Evolutionary conservation across 768 basidiomycete species (phyloP).

Genomic region (Rhizopogon roseolus): DNA sequence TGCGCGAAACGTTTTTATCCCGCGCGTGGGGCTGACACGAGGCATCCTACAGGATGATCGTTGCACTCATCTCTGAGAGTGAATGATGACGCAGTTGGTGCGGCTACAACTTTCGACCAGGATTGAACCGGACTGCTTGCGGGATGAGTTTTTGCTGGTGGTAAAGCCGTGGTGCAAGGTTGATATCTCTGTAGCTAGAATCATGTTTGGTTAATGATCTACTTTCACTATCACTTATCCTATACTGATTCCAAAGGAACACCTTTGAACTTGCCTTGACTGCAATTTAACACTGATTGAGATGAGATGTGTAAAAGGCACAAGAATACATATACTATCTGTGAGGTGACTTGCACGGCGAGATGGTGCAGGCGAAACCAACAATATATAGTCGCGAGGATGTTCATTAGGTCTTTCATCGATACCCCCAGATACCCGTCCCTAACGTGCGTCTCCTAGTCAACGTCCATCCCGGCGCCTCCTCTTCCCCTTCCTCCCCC

Average conservation of each 20-base stretch:
- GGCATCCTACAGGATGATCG: constrained; percentile 61
- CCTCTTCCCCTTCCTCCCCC: constrained; percentile 9
- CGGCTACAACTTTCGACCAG: neutral
- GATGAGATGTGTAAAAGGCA: neutral
- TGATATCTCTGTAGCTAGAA: neutral
- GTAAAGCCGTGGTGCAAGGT: neutral
- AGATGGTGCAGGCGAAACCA: neutral
- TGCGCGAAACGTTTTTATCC: constrained; percentile 5
- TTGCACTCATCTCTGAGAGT: constrained; percentile 79
- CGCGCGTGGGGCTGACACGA: neutral
- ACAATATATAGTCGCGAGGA: neutral
- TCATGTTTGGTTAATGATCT: constrained; percentile 1
- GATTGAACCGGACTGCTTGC: neutral
- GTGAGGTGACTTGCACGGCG: neutral
- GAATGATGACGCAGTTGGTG: constrained; percentile 33
- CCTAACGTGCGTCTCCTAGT: constrained; percentile 7
- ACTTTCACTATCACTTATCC: neutral
- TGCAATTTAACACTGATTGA: neutral
- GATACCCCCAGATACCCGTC: neutral
- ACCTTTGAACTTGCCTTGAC: neutral
- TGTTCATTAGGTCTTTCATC: neutral
- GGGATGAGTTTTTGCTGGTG: neutral
- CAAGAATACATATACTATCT: neutral
- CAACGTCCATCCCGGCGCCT: constrained; percentile 22
- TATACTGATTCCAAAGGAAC: neutral